phyloP scores from a whole-genome alignment of 1,284 basidiomycete species.

The Cystobasidiaceae sp. region DNA sequence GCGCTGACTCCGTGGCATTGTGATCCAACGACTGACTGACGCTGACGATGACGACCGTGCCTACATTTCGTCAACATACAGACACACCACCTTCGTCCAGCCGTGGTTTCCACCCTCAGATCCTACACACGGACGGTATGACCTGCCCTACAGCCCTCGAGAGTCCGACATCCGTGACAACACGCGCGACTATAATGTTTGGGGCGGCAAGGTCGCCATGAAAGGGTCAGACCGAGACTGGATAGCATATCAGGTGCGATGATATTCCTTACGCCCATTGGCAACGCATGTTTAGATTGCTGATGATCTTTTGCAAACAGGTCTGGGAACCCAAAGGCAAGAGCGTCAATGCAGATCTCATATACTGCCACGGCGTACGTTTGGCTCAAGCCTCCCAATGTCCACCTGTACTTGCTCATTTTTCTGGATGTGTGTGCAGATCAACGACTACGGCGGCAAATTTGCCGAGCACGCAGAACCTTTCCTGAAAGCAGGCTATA shows the following conservation, averaged over 20 bases:
- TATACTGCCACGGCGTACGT: slow-evolving; percentile 12
- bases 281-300: no score
- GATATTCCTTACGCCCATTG: not conserved
- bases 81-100: slow-evolving; percentile 23
- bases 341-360: slow-evolving; percentile 20
- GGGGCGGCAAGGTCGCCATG: slow-evolving; percentile 32
- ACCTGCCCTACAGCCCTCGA: slow-evolving; percentile 33
- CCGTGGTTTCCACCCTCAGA: slow-evolving; percentile 28
- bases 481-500: slow-evolving; percentile 38
- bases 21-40: no score
- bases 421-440: slow-evolving; percentile 19
- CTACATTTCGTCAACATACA: no score
- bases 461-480: slow-evolving; percentile 35
- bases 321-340: slow-evolving; percentile 37
- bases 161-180: slow-evolving; percentile 30
- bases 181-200: not conserved
- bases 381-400: not conserved
- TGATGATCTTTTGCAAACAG: no score
- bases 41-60: no score
- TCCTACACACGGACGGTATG: slow-evolving; percentile 34
- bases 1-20: no score
- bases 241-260: slow-evolving; percentile 23
- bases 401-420: slow-evolving; percentile 4
- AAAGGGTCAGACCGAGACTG: slow-evolving; percentile 26
- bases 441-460: slow-evolving; percentile 40